Percentiles rank a stretch among this genome's conserved stretches.
Evolutionary conservation across 2,329 filamentous ascomycete genomes (phyloP).

Genomic region (Phaeosphaeria sp.): DNA sequence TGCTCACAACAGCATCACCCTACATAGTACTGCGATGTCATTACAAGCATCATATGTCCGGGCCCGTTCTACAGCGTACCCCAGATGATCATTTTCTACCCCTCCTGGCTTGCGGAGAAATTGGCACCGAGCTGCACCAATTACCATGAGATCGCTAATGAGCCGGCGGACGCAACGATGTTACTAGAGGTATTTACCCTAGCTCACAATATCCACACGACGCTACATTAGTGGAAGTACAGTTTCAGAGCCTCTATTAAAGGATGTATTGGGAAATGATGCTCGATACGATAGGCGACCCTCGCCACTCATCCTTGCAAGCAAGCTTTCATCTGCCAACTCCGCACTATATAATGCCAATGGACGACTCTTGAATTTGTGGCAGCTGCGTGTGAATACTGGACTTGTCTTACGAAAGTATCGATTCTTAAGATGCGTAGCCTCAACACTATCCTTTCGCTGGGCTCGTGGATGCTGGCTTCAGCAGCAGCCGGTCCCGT

Average conservation of each 20-base stretch:
- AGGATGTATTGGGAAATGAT: background rate
- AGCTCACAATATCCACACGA: slow-evolving; percentile 9
- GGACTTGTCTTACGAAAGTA: background rate
- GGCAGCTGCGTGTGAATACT: background rate
- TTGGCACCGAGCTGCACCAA: slow-evolving; percentile 18
- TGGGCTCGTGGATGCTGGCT: background rate
- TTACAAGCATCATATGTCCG: background rate
- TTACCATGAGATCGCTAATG: slow-evolving; percentile 2
- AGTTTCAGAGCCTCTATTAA: background rate
- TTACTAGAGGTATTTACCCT: slow-evolving; percentile 9
- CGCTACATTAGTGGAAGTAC: slow-evolving; percentile 5
- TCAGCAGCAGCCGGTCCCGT: slow-evolving; percentile 2
- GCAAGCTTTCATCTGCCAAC: background rate
- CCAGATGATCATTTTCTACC: slow-evolving; percentile 1
- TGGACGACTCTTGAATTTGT: background rate
- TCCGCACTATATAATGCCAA: background rate
- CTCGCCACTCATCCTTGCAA: background rate
- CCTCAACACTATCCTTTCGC: background rate
- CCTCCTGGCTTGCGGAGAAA: slow-evolving; percentile 14
- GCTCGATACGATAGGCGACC: background rate
- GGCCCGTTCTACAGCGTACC: background rate
- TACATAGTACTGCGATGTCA: background rate
- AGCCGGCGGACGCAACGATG: slow-evolving; percentile 6
- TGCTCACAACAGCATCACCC: background rate
- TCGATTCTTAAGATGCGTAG: slow-evolving; percentile 6